Evolutionary conservation across 495 filamentous ascomycete species (phyloP).

Genomic region (Staphylotrichum longicolle): DNA sequence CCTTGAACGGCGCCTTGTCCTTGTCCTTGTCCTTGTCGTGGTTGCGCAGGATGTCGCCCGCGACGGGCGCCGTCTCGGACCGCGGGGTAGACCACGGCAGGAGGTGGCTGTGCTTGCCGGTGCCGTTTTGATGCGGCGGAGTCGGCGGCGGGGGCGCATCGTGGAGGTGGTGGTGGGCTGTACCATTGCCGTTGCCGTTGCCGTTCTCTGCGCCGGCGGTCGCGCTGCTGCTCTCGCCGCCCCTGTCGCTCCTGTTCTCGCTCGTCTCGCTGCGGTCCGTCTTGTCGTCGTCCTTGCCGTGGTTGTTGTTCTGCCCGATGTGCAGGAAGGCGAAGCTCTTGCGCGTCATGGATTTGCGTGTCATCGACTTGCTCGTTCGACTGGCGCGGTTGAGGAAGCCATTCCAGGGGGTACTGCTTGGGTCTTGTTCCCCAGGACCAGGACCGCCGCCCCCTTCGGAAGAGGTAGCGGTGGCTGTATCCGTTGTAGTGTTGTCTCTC

Average conservation of each 20-base stretch:
- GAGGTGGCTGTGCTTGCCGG: conserved; percentile 4
- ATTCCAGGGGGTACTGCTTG: not conserved
- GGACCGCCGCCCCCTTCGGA: conserved; percentile 1
- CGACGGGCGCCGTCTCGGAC: conserved; percentile 14
- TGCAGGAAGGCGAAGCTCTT: conserved; percentile 51
- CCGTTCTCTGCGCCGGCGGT: conserved; percentile 11
- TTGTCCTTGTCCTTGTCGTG: conserved; percentile 16
- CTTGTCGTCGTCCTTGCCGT: conserved; percentile 34
- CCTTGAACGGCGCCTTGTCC: conserved; percentile 36
- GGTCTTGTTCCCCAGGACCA: not conserved
- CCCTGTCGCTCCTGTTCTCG: conserved; percentile 12
- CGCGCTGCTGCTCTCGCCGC: conserved; percentile 16
- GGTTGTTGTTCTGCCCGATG: conserved; percentile 34
- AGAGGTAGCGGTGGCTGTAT: not conserved
- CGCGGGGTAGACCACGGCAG: conserved; percentile 18
- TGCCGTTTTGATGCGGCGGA: conserved; percentile 13
- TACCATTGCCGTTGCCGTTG: too few relatives aligned
- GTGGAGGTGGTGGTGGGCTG: not conserved
- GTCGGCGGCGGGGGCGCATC: too few relatives aligned
- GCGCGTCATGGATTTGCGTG: conserved; percentile 46
- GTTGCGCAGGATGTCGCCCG: conserved; percentile 7
- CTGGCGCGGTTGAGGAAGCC: conserved; percentile 42
- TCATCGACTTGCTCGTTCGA: conserved; percentile 45
- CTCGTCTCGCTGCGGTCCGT: conserved; percentile 17
- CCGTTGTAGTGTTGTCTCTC: conserved; percentile 25